phyloP scores from a whole-genome alignment of 352 stramenopile genomes.

The Nothophytophthora sp. region DNA sequence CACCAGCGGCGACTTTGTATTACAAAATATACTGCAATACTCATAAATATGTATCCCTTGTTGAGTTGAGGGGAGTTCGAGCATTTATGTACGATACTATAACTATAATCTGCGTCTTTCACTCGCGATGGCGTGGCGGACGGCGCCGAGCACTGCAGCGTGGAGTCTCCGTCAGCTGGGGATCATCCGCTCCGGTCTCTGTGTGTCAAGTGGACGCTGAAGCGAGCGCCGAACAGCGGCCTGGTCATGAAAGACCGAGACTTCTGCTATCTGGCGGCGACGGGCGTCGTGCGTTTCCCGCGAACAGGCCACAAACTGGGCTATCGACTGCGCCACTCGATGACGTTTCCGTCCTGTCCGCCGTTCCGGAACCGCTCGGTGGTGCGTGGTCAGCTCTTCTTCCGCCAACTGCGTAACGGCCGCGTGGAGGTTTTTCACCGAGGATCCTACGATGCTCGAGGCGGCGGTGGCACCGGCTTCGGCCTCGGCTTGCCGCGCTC shows the following conservation, averaged over 20 bases:
- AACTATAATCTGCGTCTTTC: too few species aligned
- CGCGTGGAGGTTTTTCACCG: slow-evolving; percentile 70
- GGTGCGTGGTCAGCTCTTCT: slow-evolving; percentile 68
- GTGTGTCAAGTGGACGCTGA: slow-evolving; percentile 46
- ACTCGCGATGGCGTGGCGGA: slow-evolving; percentile 43
- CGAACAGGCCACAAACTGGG: slow-evolving; percentile 34
- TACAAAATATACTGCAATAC: too few species aligned
- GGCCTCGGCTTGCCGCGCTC: slow-evolving; percentile 37
- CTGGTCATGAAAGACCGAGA: slow-evolving; percentile 50
- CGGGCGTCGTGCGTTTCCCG: slow-evolving; percentile 32
- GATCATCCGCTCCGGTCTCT: slow-evolving; percentile 48
- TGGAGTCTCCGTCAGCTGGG: slow-evolving; percentile 28
- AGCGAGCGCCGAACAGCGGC: slow-evolving; percentile 30
- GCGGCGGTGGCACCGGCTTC: slow-evolving; percentile 20
- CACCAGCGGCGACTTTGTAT: too few species aligned
- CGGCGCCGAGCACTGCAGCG: slow-evolving; percentile 37
- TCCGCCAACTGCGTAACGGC: slow-evolving; percentile 53
- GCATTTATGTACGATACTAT: too few species aligned
- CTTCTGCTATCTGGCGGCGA: slow-evolving; percentile 47
- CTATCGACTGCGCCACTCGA: slow-evolving; percentile 58
- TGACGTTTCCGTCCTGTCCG: slow-evolving; percentile 55
- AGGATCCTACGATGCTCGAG: slow-evolving; percentile 51
- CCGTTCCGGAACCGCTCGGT: slow-evolving; percentile 51
- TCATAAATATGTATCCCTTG: too few species aligned
- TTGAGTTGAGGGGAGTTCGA: too few species aligned